These are phyloP conservation scores for Penicillium steckii DNA, from an alignment of 495 filamentous ascomycete species.

Conservation along the genomic window DNA sequence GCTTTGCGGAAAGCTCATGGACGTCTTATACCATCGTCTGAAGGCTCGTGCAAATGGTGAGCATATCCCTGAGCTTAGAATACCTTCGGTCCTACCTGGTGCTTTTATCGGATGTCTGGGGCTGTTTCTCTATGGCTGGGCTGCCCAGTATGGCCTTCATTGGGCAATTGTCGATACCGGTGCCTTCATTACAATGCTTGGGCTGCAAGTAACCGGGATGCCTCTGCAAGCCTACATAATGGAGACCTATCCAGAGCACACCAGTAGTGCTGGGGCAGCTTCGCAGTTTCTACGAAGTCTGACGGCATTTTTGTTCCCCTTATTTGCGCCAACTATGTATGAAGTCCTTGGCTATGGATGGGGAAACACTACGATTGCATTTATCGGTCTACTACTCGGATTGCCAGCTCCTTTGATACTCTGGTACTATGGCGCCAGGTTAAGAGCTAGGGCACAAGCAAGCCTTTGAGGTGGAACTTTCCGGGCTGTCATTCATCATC, in stretches of 20 bases:
- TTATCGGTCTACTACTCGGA: slow-evolving; percentile 12
- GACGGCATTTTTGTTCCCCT: slow-evolving; percentile 43
- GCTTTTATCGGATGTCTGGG: slow-evolving; percentile 7
- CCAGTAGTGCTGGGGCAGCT: slow-evolving; percentile 13
- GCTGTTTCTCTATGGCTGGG: slow-evolving; percentile 17
- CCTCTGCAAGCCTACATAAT: slow-evolving; percentile 17
- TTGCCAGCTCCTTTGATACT: slow-evolving; percentile 16
- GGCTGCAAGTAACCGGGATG: slow-evolving; percentile 15
- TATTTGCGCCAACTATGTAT: slow-evolving; percentile 58
- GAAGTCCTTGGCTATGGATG: slow-evolving; percentile 53
- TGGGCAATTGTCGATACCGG: slow-evolving; percentile 13
- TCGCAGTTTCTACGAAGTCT: slow-evolving; percentile 14
- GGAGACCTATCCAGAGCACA: slow-evolving; percentile 16
- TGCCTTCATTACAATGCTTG: slow-evolving; percentile 9
- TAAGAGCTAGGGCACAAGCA: slow-evolving; percentile 6
- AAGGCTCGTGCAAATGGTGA: slow-evolving; percentile 35
- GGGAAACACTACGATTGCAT: slow-evolving; percentile 42
- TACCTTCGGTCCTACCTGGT: slow-evolving; percentile 3
- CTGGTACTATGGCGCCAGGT: slow-evolving; percentile 11
- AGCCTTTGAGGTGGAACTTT: slow-evolving; percentile 2
- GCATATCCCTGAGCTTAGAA: slow-evolving; percentile 9
- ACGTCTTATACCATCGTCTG: slow-evolving; percentile 52
- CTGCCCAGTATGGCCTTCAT: slow-evolving; percentile 9
- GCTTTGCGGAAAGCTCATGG: slow-evolving; percentile 53
- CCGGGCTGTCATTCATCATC: too few species aligned